phyloP scores from a whole-genome alignment of 1,284 basidiomycete species.

The Mycena sp. region DNA sequence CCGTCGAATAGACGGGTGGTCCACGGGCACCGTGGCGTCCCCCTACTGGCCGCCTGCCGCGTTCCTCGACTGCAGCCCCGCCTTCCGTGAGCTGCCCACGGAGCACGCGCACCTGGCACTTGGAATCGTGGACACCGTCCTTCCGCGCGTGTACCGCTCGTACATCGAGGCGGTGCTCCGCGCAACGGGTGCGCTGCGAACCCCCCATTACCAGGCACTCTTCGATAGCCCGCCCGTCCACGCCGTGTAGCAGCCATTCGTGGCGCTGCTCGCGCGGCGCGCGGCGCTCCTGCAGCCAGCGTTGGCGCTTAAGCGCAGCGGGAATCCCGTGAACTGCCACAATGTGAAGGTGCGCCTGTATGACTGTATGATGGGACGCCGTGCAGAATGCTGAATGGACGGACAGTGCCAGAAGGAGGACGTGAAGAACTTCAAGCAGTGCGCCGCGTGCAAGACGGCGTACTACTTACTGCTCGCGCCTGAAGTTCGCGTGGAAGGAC shows the following conservation, averaged over 20 bases:
- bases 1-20: too few species aligned
- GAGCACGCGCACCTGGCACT: background rate
- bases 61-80: background rate
- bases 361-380: background rate
- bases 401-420: background rate
- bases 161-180: background rate
- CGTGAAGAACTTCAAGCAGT: background rate
- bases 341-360: background rate
- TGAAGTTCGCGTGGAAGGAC: background rate
- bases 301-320: too few species aligned
- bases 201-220: background rate
- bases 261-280: background rate
- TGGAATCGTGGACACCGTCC: background rate
- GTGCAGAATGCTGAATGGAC: background rate
- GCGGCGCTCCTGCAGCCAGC: background rate
- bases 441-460: background rate
- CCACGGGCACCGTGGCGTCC: too few species aligned
- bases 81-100: background rate
- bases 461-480: background rate
- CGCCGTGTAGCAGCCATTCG: background rate
- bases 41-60: background rate
- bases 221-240: background rate
- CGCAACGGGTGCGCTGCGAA: background rate
- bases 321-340: background rate
- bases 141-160: background rate